phyloP scores from a whole-genome alignment of 257 asterid genomes.

The Solanum okadae region DNA sequence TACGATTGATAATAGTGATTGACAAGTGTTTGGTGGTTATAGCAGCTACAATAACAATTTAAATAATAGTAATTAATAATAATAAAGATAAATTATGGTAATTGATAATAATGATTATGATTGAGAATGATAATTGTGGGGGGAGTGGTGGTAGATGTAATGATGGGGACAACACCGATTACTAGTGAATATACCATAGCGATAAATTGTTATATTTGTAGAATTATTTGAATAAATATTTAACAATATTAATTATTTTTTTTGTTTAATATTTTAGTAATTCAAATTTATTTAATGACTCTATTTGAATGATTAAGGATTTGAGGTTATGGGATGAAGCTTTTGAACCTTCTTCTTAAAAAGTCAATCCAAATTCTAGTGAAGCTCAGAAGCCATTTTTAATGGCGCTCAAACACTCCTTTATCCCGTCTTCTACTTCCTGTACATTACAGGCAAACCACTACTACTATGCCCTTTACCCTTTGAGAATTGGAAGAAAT shows the following conservation, averaged over 20 bases:
- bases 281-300: no score
- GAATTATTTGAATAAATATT: no score
- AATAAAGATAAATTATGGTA: neutral
- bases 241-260: no score
- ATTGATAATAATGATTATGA: neutral
- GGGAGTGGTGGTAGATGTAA: no score
- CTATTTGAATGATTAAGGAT: no score
- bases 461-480: slow-evolving; percentile 5
- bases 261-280: no score
- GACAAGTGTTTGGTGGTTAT: neutral
- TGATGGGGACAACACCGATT: neutral
- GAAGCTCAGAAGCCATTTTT: neutral
- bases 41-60: neutral
- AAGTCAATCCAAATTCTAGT: neutral
- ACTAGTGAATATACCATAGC: no score
- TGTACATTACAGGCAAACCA: slow-evolving; percentile 10
- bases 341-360: neutral
- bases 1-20: neutral
- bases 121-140: neutral
- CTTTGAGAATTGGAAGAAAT: slow-evolving; percentile 19
- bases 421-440: slow-evolving; percentile 8
- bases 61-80: neutral
- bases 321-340: neutral
- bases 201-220: no score
- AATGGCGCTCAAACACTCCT: slow-evolving; percentile 6